These are phyloP conservation scores for Fusarium devonianum DNA, from an alignment of 2,329 filamentous ascomycete genomes.

Conservation along the genomic window DNA sequence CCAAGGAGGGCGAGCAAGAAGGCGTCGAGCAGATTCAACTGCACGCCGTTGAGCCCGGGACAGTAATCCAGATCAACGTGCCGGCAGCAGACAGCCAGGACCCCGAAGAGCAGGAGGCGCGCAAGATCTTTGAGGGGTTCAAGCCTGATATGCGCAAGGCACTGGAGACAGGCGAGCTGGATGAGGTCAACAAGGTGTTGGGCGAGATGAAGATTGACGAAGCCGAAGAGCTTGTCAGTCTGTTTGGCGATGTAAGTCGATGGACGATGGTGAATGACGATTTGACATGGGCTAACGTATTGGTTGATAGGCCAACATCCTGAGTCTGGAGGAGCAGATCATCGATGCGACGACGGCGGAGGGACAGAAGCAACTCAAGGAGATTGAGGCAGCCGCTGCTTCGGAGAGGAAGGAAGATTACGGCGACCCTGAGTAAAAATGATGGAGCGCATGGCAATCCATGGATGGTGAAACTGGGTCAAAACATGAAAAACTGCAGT, in stretches of 20 bases:
- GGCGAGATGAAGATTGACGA: conserved; percentile 89
- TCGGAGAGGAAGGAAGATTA: conserved; percentile 40
- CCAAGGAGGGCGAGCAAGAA: conserved; percentile 61
- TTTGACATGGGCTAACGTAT: conserved; percentile 31
- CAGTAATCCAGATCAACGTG: conserved; percentile 86
- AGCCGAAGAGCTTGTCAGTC: conserved; percentile 82
- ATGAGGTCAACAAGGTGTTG: conserved; percentile 65
- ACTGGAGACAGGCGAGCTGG: conserved; percentile 85
- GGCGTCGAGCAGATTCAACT: conserved; percentile 97
- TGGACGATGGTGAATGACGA: background rate
- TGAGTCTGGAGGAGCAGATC: conserved; percentile 90
- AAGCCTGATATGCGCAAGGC: conserved; percentile 81
- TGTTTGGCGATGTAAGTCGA: conserved; percentile 71
- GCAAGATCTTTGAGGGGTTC: conserved; percentile 85
- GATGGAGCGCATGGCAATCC: background rate
- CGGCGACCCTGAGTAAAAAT: conserved; percentile 51
- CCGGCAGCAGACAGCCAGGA: conserved; percentile 74
- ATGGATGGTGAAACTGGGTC: conserved; percentile 2
- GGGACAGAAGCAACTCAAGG: conserved; percentile 77
- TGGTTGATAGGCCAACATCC: conserved; percentile 71
- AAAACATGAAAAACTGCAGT: background rate
- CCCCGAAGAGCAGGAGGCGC: conserved; percentile 66
- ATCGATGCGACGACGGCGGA: conserved; percentile 94
- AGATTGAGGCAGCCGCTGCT: conserved; percentile 66
- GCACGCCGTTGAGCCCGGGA: conserved; percentile 92